Evolutionary conservation across 495 filamentous ascomycete genomes (phyloP).

Genomic region (Endocarpon pusillum): DNA sequence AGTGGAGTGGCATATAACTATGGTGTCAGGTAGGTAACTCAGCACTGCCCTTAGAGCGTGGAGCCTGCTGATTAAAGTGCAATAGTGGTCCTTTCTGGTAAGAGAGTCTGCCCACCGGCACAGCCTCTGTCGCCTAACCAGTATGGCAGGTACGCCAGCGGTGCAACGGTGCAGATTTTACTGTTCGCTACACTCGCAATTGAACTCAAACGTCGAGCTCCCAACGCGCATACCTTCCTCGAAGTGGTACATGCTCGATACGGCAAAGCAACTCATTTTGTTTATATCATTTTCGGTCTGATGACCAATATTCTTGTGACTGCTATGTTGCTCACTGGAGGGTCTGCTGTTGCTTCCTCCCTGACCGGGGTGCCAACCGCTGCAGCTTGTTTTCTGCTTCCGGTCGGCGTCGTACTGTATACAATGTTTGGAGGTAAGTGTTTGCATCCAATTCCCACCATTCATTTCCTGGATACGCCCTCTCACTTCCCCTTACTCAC

Average conservation of each 20-base stretch:
- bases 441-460: too few relatives aligned
- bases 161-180: conserved; percentile 46
- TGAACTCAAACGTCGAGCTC: conserved; percentile 74
- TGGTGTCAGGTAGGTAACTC: too few relatives aligned
- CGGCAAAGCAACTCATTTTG: conserved; percentile 47
- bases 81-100: conserved; percentile 4
- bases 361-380: conserved; percentile 75
- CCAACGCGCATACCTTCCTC: conserved; percentile 76
- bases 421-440: conserved; percentile 64
- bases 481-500: too few relatives aligned
- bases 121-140: too few relatives aligned
- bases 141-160: conserved; percentile 10
- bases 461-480: too few relatives aligned
- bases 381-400: conserved; percentile 81
- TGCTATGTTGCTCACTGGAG: conserved; percentile 84
- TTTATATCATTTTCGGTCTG: conserved; percentile 67
- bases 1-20: conserved; percentile 82
- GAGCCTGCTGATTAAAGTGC: too few relatives aligned
- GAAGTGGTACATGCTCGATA: conserved; percentile 51
- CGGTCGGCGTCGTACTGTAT: conserved; percentile 68
- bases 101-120: too few relatives aligned
- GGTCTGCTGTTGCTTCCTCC: conserved; percentile 68
- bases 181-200: conserved; percentile 90
- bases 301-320: conserved; percentile 77
- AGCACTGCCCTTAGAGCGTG: too few relatives aligned